phyloP scores from a whole-genome alignment of 2,329 filamentous ascomycete species.

The Hymenoscyphus repandus region DNA sequence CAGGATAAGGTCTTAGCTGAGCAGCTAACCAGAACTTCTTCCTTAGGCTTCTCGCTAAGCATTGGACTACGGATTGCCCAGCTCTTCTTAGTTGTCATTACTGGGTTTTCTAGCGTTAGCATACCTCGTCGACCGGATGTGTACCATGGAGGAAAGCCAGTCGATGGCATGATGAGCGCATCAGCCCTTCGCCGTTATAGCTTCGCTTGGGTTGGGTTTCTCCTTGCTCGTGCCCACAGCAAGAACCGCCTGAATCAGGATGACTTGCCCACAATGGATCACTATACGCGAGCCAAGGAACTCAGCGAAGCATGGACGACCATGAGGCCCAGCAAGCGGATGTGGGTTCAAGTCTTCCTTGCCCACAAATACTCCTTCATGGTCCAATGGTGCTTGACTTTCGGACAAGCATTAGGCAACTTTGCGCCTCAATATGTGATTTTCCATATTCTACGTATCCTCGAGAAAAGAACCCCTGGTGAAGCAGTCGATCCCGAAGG shows the following conservation, averaged over 20 bases:
- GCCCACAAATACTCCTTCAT: constrained; percentile 52
- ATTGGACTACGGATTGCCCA: constrained; percentile 46
- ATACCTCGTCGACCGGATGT: constrained; percentile 66
- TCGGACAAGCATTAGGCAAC: constrained; percentile 35
- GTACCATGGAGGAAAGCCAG: constrained; percentile 49
- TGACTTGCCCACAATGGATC: constrained; percentile 58
- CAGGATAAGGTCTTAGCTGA: constrained; percentile 38
- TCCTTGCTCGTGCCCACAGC: constrained; percentile 50
- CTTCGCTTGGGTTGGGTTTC: constrained; percentile 56
- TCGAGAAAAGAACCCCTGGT: constrained; percentile 51
- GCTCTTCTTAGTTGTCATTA: constrained; percentile 39
- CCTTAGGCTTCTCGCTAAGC: constrained; percentile 20
- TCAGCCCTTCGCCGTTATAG: constrained; percentile 58
- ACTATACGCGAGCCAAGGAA: constrained; percentile 46
- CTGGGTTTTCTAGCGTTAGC: constrained; percentile 45
- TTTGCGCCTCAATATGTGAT: constrained; percentile 68
- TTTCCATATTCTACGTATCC: constrained; percentile 56
- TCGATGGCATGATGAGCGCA: constrained; percentile 59
- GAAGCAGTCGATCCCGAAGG: constrained; percentile 45
- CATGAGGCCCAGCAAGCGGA: constrained; percentile 40
- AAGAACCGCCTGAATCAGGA: constrained; percentile 56
- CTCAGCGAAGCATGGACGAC: constrained; percentile 46
- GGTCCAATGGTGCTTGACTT: constrained; percentile 53
- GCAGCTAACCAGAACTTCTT: too few relatives aligned
- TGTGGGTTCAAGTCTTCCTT: constrained; percentile 56